phyloP scores from a whole-genome alignment of 768 basidiomycete species.

The Dacryopinax spathularia region DNA sequence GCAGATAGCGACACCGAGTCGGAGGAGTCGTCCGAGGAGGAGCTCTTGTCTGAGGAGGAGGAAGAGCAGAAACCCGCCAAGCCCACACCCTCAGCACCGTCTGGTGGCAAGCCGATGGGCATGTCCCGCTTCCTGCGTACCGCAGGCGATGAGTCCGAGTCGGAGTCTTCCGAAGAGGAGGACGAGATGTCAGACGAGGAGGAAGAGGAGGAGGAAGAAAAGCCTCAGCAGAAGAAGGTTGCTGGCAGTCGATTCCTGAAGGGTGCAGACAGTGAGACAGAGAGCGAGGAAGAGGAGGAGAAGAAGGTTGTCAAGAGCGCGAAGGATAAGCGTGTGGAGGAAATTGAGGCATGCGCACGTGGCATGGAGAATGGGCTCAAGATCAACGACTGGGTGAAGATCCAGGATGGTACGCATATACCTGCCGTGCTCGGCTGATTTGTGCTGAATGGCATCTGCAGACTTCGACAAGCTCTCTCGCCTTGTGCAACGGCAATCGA shows the following conservation, averaged over 20 bases:
- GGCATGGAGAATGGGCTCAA: conserved; percentile 86
- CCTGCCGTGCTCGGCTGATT: not conserved
- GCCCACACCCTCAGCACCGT: conserved; percentile 32
- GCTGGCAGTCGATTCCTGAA: conserved; percentile 28
- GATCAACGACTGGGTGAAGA: conserved; percentile 93
- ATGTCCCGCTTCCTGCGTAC: conserved; percentile 66
- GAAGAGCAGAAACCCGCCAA: conserved; percentile 27
- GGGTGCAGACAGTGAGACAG: conserved; percentile 40
- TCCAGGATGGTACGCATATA: conserved; percentile 56
- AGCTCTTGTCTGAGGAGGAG: conserved; percentile 59
- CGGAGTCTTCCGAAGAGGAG: conserved; percentile 41
- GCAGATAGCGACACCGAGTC: conserved; percentile 49
- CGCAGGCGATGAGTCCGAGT: conserved; percentile 36
- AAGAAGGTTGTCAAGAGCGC: conserved; percentile 73
- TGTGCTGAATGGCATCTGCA: conserved; percentile 21
- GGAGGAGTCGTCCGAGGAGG: conserved; percentile 45
- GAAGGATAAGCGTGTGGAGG: conserved; percentile 78
- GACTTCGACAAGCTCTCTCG: conserved; percentile 94
- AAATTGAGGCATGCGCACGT: conserved; percentile 88
- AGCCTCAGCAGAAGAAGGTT: conserved; percentile 29
- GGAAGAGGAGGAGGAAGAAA: conserved; percentile 27
- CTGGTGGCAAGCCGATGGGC: conserved; percentile 36
- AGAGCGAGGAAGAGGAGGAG: conserved; percentile 46
- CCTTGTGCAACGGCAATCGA: conserved; percentile 77
- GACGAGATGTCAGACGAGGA: conserved; percentile 35